phyloP scores from a whole-genome alignment of 2,329 filamentous ascomycete species.

The Penicillium fuscoglaucum region DNA sequence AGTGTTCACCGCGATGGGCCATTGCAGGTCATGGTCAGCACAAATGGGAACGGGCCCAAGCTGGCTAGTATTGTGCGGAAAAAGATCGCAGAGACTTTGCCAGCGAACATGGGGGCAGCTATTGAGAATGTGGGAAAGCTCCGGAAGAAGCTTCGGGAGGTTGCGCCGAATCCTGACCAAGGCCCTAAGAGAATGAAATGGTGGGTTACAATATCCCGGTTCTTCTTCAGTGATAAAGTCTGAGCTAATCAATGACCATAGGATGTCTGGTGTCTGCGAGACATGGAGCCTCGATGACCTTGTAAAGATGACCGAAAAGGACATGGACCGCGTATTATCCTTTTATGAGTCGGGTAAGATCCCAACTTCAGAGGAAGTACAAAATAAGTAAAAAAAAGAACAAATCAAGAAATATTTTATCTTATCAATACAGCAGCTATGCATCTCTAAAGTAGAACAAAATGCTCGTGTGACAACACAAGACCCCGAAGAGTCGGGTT shows the following conservation, averaged over 20 bases:
- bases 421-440: constrained; percentile 30
- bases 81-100: constrained; percentile 75
- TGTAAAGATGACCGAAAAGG: constrained; percentile 75
- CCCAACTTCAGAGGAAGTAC: constrained; percentile 40
- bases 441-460: constrained; percentile 22
- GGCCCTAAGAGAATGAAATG: constrained; percentile 89
- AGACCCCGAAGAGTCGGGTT: constrained; percentile 24
- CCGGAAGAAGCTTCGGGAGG: constrained; percentile 72
- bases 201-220: constrained; percentile 49
- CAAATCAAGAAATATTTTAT: constrained; percentile 16
- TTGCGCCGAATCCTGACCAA: constrained; percentile 71
- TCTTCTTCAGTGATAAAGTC: neutral
- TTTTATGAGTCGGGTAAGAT: constrained; percentile 60
- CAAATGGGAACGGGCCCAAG: constrained; percentile 92
- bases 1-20: constrained; percentile 93
- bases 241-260: constrained; percentile 36
- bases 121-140: constrained; percentile 81
- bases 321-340: constrained; percentile 79
- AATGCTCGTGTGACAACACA: constrained; percentile 17
- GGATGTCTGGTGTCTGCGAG: constrained; percentile 92
- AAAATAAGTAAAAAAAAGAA: constrained; percentile 14
- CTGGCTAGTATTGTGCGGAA: constrained; percentile 82
- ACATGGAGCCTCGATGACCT: constrained; percentile 82
- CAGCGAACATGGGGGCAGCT: constrained; percentile 77
- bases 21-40: constrained; percentile 97